Evolutionary conservation across 805 yeast genomes (phyloP), one percentile per base, ranked within the genome.

Genomic region (Priceomyces medius): DNA sequence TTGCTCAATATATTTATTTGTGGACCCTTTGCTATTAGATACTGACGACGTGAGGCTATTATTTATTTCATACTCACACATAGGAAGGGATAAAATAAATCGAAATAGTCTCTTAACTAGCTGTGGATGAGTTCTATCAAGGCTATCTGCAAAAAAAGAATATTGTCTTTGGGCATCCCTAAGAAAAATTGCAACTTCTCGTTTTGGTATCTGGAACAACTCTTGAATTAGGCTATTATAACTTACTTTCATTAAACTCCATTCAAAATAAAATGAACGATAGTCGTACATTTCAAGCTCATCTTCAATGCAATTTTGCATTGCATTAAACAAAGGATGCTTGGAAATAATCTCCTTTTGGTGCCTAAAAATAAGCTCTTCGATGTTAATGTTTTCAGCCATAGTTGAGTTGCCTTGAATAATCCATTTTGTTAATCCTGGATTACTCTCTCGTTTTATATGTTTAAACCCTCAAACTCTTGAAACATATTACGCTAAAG

Each of bases 31-130:
- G 14, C 4, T 20, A 19, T 18, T n/a, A 34, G 28, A 19, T n/a
- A 8, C n/a, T 19, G 29, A 34, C 3, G 19, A 20, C 2, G 7
- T 34, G 3, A 4, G 4, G 2, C 3, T 3, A 4, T 34, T 20
- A 3, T 34, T 27, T 17, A 34, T 20, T 20, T 34, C 37, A 34
- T 34, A 34, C 17, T 34, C 37, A 34, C 37, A 34, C 24, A 34
- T 19, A 10, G 37, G 37, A 34, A 34, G 37, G 14, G 37, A 19
- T 18, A 34, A 20, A 19, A 34, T 21, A 21, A 34, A 6, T 18
- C 37, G 17, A 7, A 3, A 34, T 2, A 34, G 3, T 14, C 4
- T 18, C 27, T 7, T 34, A n/a, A 29, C 8, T 8, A 12, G 33
- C 16, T 29, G 14, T 12, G 33, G 33, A 8, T 13, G 8, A 8